A percentile compares a stretch with the other conserved stretches of the same genome.
phyloP scores from a whole-genome alignment of 2,329 filamentous ascomycete genomes.

The Aspergillus unguis region DNA sequence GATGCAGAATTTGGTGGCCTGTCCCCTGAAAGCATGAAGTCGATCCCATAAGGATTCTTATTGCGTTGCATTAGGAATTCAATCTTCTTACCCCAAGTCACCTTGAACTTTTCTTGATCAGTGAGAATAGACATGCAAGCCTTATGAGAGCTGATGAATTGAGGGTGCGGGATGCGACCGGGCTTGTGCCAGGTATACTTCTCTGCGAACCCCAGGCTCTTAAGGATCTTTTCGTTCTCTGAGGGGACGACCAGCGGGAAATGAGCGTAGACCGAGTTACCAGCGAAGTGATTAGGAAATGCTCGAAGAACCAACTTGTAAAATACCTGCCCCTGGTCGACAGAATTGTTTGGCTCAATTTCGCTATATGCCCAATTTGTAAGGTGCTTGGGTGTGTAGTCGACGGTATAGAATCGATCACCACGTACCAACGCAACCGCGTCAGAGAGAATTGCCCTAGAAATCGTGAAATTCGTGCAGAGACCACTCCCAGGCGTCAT shows the following conservation, averaged over 20 bases:
- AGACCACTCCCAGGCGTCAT: constrained; percentile 49
- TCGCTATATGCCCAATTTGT: constrained; percentile 48
- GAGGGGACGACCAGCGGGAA: constrained; percentile 49
- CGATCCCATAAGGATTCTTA: constrained; percentile 38
- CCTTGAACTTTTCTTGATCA: constrained; percentile 45
- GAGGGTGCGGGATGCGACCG: constrained; percentile 30
- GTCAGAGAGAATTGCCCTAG: constrained; percentile 45
- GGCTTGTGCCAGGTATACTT: constrained; percentile 42
- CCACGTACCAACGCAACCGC: constrained; percentile 47
- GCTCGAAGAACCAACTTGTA: constrained; percentile 53
- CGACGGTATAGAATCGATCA: constrained; percentile 48
- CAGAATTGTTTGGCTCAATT: constrained; percentile 41
- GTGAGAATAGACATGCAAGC: constrained; percentile 44
- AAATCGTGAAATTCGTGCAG: constrained; percentile 48
- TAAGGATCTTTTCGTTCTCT: constrained; percentile 46
- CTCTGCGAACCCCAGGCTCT: constrained; percentile 38
- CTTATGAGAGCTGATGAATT: constrained; percentile 45
- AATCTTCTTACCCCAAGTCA: constrained; percentile 47
- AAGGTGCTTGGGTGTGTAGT: constrained; percentile 44
- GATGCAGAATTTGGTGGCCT: constrained; percentile 40
- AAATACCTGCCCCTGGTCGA: constrained; percentile 50
- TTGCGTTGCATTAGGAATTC: constrained; percentile 43
- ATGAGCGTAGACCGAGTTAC: constrained; percentile 50
- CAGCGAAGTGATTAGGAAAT: constrained; percentile 49
- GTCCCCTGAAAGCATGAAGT: constrained; percentile 51